phyloP scores from a whole-genome alignment of 352 stramenopile genomes.

The Pythium utonaiense region DNA sequence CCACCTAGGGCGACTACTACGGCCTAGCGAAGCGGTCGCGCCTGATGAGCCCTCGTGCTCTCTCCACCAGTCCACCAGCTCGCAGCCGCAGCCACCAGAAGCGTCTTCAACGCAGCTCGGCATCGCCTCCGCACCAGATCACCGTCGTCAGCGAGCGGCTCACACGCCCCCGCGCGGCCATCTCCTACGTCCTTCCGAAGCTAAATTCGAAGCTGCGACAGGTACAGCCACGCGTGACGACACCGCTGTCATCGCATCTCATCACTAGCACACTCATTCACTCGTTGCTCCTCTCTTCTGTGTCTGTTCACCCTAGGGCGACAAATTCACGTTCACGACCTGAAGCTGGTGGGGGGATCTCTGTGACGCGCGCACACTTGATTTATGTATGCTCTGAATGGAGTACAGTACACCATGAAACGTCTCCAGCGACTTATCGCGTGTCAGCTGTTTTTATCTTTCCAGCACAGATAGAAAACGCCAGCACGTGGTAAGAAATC shows the following conservation, averaged over 20 bases:
- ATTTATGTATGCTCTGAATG: not conserved
- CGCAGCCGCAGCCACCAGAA: conserved; percentile 7
- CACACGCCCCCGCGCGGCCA: conserved; percentile 27
- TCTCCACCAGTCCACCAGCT: conserved; percentile 19
- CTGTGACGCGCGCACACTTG: conserved; percentile 15
- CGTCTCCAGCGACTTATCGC: conserved; percentile 10
- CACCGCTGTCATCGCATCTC: not conserved
- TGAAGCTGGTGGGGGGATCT: conserved; percentile 14
- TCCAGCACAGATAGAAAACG: conserved; percentile 19
- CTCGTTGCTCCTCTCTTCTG: not conserved
- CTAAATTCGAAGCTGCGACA: conserved; percentile 79
- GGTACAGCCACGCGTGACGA: conserved; percentile 27
- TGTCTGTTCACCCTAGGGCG: conserved; percentile 35
- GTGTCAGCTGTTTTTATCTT: conserved; percentile 10
- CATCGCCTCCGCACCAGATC: conserved; percentile 17
- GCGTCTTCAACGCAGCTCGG: conserved; percentile 2
- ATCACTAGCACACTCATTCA: not conserved
- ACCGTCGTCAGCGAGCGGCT: conserved; percentile 16
- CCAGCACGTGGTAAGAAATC: conserved; percentile 17
- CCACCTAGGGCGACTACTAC: conserved; percentile 56
- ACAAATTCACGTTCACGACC: conserved; percentile 76
- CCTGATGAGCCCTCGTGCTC: conserved; percentile 15
- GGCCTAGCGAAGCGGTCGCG: conserved; percentile 39
- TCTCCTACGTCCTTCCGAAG: conserved; percentile 73
- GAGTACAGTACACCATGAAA: not conserved